phyloP scores from a whole-genome alignment of 768 basidiomycete genomes.

The Leccinum subgranulosum region DNA sequence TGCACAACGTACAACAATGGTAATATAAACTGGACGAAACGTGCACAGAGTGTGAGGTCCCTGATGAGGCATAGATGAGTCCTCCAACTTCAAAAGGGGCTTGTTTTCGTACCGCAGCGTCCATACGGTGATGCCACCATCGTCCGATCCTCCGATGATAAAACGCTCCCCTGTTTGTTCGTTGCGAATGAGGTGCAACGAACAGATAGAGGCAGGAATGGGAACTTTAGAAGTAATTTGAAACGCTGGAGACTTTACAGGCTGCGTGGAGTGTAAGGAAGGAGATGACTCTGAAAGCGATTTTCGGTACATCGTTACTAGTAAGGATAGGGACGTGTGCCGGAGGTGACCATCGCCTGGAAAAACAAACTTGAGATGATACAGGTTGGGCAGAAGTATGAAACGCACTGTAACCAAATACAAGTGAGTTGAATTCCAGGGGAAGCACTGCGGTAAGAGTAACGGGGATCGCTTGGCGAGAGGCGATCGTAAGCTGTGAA shows the following conservation, averaged over 20 bases:
- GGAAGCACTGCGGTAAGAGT: constrained; percentile 45
- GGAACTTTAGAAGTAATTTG: constrained; percentile 43
- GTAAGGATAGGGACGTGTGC: constrained; percentile 41
- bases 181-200: constrained; percentile 55
- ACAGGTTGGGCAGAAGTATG: neutral
- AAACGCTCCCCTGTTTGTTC: constrained; percentile 56
- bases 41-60: constrained; percentile 59
- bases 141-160: constrained; percentile 72
- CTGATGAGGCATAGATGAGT: constrained; percentile 34
- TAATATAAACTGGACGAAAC: constrained; percentile 71
- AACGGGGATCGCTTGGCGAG: constrained; percentile 4
- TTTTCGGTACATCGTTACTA: constrained; percentile 18
- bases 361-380: neutral
- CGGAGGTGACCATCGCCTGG: constrained; percentile 54
- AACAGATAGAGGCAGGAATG: constrained; percentile 43
- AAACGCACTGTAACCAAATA: constrained; percentile 63
- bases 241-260: constrained; percentile 14
- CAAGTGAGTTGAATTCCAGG: constrained; percentile 52
- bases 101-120: constrained; percentile 48
- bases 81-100: neutral
- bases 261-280: constrained; percentile 2
- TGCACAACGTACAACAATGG: constrained; percentile 60
- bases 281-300: neutral
- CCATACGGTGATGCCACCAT: constrained; percentile 80
- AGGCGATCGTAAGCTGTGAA: constrained; percentile 6